Evolutionary conservation across 2,329 filamentous ascomycete species (phyloP).

Genomic region (Penicillium sp.): DNA sequence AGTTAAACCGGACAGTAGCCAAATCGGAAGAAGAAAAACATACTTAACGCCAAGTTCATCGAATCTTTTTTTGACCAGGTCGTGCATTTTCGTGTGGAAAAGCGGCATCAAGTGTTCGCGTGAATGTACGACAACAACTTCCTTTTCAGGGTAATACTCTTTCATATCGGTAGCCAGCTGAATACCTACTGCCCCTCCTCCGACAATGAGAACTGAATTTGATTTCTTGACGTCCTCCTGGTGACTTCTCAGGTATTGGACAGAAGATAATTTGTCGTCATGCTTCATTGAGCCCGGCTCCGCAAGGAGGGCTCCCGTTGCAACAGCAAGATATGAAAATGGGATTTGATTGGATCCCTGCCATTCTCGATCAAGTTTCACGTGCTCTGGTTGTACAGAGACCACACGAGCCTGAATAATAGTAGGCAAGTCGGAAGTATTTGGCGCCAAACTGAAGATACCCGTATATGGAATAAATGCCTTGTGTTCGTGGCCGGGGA

Average conservation of each 20-base stretch:
- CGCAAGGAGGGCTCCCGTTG: slow-evolving; percentile 31
- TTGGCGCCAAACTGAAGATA: slow-evolving; percentile 24
- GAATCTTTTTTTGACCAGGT: slow-evolving; percentile 29
- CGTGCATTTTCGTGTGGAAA: slow-evolving; percentile 29
- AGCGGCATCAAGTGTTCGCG: slow-evolving; percentile 34
- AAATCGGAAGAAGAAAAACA: neutral
- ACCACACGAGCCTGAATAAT: slow-evolving; percentile 31
- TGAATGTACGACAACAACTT: slow-evolving; percentile 48
- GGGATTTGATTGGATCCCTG: slow-evolving; percentile 27
- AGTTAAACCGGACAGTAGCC: neutral
- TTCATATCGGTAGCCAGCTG: slow-evolving; percentile 51
- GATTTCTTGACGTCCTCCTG: slow-evolving; percentile 27
- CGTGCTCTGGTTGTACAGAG: slow-evolving; percentile 24
- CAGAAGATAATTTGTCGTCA: slow-evolving; percentile 31
- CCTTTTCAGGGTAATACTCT: slow-evolving; percentile 45
- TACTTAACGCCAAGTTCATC: slow-evolving; percentile 30
- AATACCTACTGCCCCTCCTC: slow-evolving; percentile 50
- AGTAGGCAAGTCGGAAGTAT: slow-evolving; percentile 20
- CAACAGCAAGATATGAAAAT: slow-evolving; percentile 32
- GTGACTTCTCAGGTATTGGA: slow-evolving; percentile 30
- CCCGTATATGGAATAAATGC: slow-evolving; percentile 33
- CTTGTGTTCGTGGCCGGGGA: slow-evolving; percentile 34
- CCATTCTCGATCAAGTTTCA: slow-evolving; percentile 34
- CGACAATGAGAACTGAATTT: slow-evolving; percentile 35
- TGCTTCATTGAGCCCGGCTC: slow-evolving; percentile 31